Evolutionary conservation across 2,329 filamentous ascomycete genomes (phyloP).

Genomic region (Colletotrichum tofieldiae): DNA sequence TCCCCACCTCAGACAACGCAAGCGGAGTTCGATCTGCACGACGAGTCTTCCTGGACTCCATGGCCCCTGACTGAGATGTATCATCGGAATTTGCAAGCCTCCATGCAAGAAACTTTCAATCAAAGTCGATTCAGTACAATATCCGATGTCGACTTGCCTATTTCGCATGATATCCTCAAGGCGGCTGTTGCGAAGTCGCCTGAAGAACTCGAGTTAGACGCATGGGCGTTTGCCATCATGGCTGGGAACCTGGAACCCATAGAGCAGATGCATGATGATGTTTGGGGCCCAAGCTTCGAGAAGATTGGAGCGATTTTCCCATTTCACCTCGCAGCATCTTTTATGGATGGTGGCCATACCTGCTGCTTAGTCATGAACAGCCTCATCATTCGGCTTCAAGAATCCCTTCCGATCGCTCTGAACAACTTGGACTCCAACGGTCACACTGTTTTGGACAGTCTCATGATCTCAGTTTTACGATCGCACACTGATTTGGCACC

Average conservation of each 20-base stretch:
- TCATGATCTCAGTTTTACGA: conserved; percentile 56
- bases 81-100: conserved; percentile 13
- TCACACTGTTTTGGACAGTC: conserved; percentile 57
- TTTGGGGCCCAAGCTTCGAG: not conserved
- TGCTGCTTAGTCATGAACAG: conserved; percentile 50
- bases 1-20: conserved; percentile 1
- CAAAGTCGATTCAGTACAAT: conserved; percentile 1
- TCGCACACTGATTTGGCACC: conserved; percentile 52
- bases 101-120: conserved; percentile 5
- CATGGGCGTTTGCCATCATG: conserved; percentile 46
- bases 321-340: conserved; percentile 55
- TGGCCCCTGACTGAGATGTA: not conserved
- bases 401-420: not conserved
- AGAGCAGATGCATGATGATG: not conserved
- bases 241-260: conserved; percentile 40
- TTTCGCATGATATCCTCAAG: conserved; percentile 25
- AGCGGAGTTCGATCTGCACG: conserved; percentile 29
- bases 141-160: conserved; percentile 24
- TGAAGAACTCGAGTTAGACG: conserved; percentile 30
- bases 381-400: conserved; percentile 14
- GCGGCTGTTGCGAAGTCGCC: conserved; percentile 30
- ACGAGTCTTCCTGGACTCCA: conserved; percentile 40
- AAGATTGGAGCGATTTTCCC: conserved; percentile 46
- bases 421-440: conserved; percentile 48
- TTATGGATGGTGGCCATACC: conserved; percentile 52